These are phyloP conservation scores for Primulina eburnea DNA, from an alignment of 257 asterid genomes.

Conservation along the genomic window DNA sequence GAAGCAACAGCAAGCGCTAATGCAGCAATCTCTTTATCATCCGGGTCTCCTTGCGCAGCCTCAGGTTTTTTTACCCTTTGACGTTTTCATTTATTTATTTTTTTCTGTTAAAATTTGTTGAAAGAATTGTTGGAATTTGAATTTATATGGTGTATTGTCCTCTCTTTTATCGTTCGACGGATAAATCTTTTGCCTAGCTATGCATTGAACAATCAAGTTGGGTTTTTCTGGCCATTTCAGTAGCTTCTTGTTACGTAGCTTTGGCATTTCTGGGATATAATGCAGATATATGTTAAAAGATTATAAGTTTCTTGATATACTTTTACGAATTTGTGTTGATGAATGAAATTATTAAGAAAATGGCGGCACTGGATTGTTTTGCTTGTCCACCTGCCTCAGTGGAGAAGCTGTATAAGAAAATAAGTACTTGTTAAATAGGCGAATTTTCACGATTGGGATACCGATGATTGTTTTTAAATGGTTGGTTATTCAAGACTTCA, in stretches of 20 bases:
- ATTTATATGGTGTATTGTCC: neutral
- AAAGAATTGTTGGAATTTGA: neutral
- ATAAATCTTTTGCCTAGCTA: neutral
- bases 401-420: neutral
- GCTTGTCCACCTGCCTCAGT: conserved; percentile 4
- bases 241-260: conserved; percentile 3
- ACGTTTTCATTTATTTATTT: neutral
- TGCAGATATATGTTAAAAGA: conserved; percentile 10
- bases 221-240: conserved; percentile 2
- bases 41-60: conserved; percentile 68
- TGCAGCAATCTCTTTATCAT: conserved; percentile 83
- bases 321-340: neutral
- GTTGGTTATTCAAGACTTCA: conserved; percentile 3
- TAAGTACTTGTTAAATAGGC: neutral
- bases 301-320: neutral
- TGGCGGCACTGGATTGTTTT: neutral
- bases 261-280: neutral
- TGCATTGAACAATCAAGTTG: conserved; percentile 7
- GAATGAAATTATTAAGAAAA: neutral
- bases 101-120: neutral
- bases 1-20: conserved; percentile 68
- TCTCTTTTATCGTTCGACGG: conserved; percentile 8
- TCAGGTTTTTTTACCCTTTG: conserved; percentile 38
- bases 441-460: neutral
- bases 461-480: neutral